phyloP scores from a whole-genome alignment of 1,284 basidiomycete genomes.

The Cutaneotrichosporon dermatis region DNA sequence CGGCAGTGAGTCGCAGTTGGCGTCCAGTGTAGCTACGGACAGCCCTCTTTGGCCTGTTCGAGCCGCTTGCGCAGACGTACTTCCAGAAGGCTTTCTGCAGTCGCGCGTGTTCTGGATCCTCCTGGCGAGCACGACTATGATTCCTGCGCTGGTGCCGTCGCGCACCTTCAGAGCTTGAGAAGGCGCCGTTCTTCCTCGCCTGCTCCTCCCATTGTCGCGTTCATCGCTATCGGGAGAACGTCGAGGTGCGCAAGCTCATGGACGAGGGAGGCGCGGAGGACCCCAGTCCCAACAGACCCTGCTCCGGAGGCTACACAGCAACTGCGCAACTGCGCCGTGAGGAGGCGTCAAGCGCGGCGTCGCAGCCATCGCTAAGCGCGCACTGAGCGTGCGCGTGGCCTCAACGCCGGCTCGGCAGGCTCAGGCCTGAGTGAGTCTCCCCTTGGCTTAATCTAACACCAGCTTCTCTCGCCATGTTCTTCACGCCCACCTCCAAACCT shows the following conservation, averaged over 20 bases:
- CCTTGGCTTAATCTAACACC: neutral
- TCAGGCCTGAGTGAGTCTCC: conserved; percentile 39
- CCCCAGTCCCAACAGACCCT: no score
- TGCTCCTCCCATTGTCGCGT: conserved; percentile 43
- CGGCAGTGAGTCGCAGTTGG: conserved; percentile 28
- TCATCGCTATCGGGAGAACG: conserved; percentile 48
- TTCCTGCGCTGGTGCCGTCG: conserved; percentile 40
- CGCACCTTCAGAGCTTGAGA: conserved; percentile 30
- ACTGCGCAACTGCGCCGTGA: no score
- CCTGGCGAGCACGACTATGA: conserved; percentile 31
- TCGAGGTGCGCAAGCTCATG: conserved; percentile 41
- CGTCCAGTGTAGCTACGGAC: neutral
- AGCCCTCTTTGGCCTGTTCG: conserved; percentile 39
- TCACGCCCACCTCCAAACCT: conserved; percentile 49
- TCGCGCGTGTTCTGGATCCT: conserved; percentile 41
- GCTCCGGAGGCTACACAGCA: no score
- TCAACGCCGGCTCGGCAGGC: conserved; percentile 33
- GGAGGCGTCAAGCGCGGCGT: conserved; percentile 15
- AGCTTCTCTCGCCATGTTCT: conserved; percentile 46
- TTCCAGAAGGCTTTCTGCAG: conserved; percentile 27
- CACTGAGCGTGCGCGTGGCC: conserved; percentile 17
- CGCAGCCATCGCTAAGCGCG: neutral
- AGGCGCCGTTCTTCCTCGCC: conserved; percentile 30
- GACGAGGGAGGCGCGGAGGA: conserved; percentile 29
- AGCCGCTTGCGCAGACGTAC: conserved; percentile 35